Percentiles rank a stretch among this genome's conserved stretches.
Conservation (phyloP, 225 moss, liverwort and hornwort genomes). For the Lunularia cruciata region DNA sequence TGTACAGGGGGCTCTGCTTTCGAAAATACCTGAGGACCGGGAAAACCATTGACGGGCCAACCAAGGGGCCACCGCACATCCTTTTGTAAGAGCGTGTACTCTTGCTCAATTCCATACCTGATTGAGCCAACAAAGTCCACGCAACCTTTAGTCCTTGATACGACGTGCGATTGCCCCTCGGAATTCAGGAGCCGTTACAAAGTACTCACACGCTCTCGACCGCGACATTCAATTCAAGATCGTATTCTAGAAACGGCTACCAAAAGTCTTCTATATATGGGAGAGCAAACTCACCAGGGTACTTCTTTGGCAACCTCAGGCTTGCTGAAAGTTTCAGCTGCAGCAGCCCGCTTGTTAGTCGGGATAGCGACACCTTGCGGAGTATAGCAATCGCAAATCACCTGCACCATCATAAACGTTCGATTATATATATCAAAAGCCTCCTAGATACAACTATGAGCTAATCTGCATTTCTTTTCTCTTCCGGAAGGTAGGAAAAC, state of each 20-base stretch:
- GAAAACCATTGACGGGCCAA: constrained; percentile 54
- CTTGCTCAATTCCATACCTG: constrained; percentile 63
- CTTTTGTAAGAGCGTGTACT: constrained; percentile 54
- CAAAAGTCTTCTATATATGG: background rate
- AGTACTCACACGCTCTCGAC: background rate
- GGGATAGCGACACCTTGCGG: constrained; percentile 54
- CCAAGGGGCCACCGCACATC: constrained; percentile 54
- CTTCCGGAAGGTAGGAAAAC: background rate
- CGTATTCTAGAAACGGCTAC: background rate
- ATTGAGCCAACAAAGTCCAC: background rate
- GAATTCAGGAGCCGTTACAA: background rate
- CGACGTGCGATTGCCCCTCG: background rate
- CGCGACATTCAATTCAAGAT: background rate
- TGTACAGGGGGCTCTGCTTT: too few relatives aligned
- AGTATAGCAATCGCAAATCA: constrained; percentile 50
- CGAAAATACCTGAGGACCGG: constrained; percentile 43
- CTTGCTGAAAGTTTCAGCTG: constrained; percentile 36
- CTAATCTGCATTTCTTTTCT: too few relatives aligned
- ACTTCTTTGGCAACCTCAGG: constrained; percentile 40
- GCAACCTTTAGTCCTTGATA: background rate
- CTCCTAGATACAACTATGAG: too few relatives aligned
- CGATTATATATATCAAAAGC: too few relatives aligned
- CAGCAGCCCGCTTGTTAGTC: constrained; percentile 39
- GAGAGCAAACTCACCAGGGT: constrained; percentile 33
- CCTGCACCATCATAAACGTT: constrained; percentile 35